Base-by-base conservation (phyloP, 768 basidiomycete species). In the Pisolithus marmoratus region DNA sequence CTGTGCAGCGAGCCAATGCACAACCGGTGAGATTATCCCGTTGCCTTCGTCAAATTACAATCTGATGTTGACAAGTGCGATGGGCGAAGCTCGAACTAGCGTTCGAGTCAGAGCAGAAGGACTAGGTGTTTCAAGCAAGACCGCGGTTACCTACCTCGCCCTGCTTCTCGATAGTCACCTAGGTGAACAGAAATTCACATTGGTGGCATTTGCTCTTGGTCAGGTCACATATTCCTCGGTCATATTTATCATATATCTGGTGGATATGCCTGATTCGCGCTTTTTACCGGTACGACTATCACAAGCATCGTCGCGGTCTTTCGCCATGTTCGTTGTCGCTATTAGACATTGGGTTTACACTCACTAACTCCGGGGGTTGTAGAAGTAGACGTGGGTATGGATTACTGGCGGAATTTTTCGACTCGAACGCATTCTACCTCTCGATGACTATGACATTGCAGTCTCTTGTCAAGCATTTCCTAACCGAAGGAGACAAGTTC, bases 401-500 rank as follows among this genome's bases (percentile, higher is more conserved):
- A 6, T 37, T 54, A 8, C 31, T 59, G 36, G 36, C 51, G 52
- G 45, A 60, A 15, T 75, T 73, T 58, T 80, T 82, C 54, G 73
- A 82, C 43, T 55, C 67, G 8, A 61, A 72, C 26, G 64, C 81
- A 15, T 66, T 90, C 12, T 69, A 72, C 20, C 75, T 98, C 6
- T 87, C 92, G 0, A 67, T 81, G 47, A 90, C 87, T 0, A 89
- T 98, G 82, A 93, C 92, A 20, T 76, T 76, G 1, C 96, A 98
- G 65, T 92, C 89, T 1, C 56, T 96, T 3, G 76, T 97, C 56
- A 99, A 99, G 66, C 96, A 98, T 66, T 80, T 97, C 56, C 73
- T 99, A 24, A 98, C 95, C 0, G 96, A 98, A 63, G 93, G 91
- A 4, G 96, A 99, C 67, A 92, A 96, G 61, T 72, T 98, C 41